Conservation (phyloP, 768 basidiomycete genomes). For the Sarcodon aspratus region DNA sequence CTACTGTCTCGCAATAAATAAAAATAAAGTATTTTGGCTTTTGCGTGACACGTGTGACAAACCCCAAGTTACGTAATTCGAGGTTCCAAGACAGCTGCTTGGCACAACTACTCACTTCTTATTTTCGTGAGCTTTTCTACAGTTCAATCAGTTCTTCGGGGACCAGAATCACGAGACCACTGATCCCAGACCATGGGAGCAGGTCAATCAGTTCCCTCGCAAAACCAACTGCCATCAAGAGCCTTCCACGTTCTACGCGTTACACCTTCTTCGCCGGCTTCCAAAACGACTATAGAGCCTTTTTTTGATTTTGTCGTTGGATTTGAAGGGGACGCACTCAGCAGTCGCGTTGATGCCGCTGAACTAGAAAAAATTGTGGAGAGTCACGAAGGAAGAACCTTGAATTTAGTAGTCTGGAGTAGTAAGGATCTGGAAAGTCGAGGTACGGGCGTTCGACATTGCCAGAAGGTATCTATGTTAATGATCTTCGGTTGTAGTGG, state of each 20-base stretch:
- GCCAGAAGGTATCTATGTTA: neutral
- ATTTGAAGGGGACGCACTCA: slow-evolving; percentile 56
- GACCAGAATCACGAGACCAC: no score
- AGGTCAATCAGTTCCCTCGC: slow-evolving; percentile 46
- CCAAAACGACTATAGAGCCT: slow-evolving; percentile 73
- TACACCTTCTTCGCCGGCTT: slow-evolving; percentile 82
- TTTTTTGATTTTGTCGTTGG: slow-evolving; percentile 98
- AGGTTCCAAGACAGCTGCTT: no score
- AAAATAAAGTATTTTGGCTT: no score
- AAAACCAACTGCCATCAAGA: slow-evolving; percentile 37
- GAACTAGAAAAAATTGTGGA: slow-evolving; percentile 78
- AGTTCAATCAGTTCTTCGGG: no score
- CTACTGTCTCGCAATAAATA: no score
- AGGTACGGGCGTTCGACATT: slow-evolving; percentile 30
- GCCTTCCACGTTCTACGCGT: slow-evolving; percentile 86
- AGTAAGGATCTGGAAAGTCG: slow-evolving; percentile 64
- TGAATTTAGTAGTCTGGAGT: slow-evolving; percentile 76
- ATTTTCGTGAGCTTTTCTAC: no score
- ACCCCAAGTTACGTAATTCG: no score
- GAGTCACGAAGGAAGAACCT: slow-evolving; percentile 55
- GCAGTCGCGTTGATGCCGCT: slow-evolving; percentile 48
- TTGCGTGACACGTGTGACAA: no score
- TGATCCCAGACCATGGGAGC: slow-evolving; percentile 45
- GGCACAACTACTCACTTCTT: no score
- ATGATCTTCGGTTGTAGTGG: slow-evolving; percentile 35